Conservation (phyloP, 2,329 filamentous ascomycete species). For the Phialocephala subalpina region DNA sequence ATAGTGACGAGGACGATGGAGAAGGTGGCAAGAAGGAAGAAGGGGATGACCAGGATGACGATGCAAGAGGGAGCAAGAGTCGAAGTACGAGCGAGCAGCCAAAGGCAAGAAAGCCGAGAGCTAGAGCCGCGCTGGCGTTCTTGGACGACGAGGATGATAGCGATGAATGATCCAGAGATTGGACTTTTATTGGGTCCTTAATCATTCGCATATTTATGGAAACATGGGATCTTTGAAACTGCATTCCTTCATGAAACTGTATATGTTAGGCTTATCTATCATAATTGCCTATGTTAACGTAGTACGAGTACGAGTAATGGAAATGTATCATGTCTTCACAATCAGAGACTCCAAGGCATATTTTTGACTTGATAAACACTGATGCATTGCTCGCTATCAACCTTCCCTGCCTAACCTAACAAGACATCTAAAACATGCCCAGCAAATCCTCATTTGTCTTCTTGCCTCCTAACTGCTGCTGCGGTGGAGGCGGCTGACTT, state of each 20-base stretch:
- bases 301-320: not conserved
- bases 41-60: slow-evolving; percentile 41
- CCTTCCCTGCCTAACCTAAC: slow-evolving; percentile 1
- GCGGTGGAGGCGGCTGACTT: slow-evolving; percentile 70
- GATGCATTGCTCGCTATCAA: slow-evolving; percentile 19
- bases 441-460: slow-evolving; percentile 67
- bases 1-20: slow-evolving; percentile 34
- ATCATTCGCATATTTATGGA: not conserved
- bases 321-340: not conserved
- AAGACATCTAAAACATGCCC: slow-evolving; percentile 57
- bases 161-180: slow-evolving; percentile 28
- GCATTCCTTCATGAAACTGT: not conserved
- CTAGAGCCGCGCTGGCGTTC: slow-evolving; percentile 64
- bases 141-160: slow-evolving; percentile 73
- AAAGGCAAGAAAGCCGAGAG: slow-evolving; percentile 47
- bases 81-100: slow-evolving; percentile 25
- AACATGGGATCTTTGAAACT: not conserved
- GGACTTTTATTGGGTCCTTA: not conserved
- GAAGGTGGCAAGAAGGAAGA: slow-evolving; percentile 27
- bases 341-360: not conserved
- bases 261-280: not conserved
- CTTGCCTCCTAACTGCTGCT: slow-evolving; percentile 62
- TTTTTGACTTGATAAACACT: not conserved
- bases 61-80: slow-evolving; percentile 40
- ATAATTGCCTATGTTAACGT: not conserved